Percentiles rank a stretch among this genome's conserved stretches.
Evolutionary conservation across 192 early-diverging fungal genomes (phyloP).

Genomic region (Nowakowskiella sp.): DNA sequence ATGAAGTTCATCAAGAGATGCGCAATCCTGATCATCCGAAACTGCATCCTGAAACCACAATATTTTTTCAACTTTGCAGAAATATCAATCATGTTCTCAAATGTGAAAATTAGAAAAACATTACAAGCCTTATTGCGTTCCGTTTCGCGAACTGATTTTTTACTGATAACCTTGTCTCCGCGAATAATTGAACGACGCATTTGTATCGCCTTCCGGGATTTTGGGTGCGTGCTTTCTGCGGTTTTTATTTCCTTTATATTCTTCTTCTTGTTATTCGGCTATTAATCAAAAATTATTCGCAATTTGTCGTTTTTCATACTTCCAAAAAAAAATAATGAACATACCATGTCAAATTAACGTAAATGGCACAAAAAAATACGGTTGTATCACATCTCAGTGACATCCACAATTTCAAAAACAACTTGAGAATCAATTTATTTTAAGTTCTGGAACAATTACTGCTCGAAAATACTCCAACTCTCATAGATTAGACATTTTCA

Average conservation of each 20-base stretch:
- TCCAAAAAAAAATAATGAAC: too few relatives aligned
- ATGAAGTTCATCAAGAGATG: constrained; percentile 34
- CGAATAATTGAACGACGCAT: constrained; percentile 53
- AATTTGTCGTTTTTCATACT: too few relatives aligned
- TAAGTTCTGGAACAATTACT: too few relatives aligned
- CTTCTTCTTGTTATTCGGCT: constrained; percentile 54
- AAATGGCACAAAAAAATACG: too few relatives aligned
- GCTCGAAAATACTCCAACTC: too few relatives aligned
- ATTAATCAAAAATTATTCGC: too few relatives aligned
- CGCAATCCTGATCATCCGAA: constrained; percentile 25
- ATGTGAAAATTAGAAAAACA: neutral
- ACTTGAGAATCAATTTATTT: too few relatives aligned
- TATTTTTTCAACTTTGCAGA: constrained; percentile 43
- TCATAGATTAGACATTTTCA: too few relatives aligned
- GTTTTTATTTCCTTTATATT: constrained; percentile 46
- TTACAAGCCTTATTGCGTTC: constrained; percentile 8
- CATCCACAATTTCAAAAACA: too few relatives aligned
- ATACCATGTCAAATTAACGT: too few relatives aligned
- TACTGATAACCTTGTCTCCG: constrained; percentile 34
- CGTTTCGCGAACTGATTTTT: constrained; percentile 34
- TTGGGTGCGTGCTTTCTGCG: constrained; percentile 62
- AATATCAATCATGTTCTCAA: constrained; percentile 11
- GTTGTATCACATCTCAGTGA: too few relatives aligned
- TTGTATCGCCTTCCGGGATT: constrained; percentile 64
- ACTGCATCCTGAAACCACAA: constrained; percentile 61